Base-by-base conservation (phyloP, 257 asterid species). In the Solanum paucissectum region DNA sequence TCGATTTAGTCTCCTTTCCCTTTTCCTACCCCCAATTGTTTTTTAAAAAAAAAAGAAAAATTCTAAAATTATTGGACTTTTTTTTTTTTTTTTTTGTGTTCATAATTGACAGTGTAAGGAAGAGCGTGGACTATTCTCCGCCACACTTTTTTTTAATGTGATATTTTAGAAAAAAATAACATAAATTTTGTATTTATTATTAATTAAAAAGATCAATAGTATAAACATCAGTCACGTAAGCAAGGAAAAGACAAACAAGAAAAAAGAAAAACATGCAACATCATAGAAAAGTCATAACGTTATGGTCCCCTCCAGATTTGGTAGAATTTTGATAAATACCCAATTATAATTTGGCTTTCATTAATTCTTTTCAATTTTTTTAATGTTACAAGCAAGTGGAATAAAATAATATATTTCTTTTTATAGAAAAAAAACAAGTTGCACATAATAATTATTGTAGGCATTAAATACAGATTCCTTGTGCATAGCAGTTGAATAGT, bases 71-170 rank as follows among this genome's bases (percentile, higher is more conserved):
- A 37, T n/a, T 37, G 10, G 60, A 60, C 84, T n/a, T 62, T 18
- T 62, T 33, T 62, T 18, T 62, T 33, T 2, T 14, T 40, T 12
- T 84, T 33, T 84, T 2, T 3, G 16, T 36, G 38, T 27, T 27
- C 62, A 79, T 42, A 34, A 79, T 42, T 8, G n/a, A 3, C 42
- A 32, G 23, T 14, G 60, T 12, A 18, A 40, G n/a, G 23, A 73
- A 74, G 46, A 66, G 34, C 79, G 87, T 87, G 83, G 91, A 40
- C 87, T 76, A 33, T 84, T 87, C 44, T 16, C 84, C n/a, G 44
- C 89, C 88, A 83, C 66, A 20, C 75, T 36, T 1, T 16, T 18
- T 25, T 16, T 33, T 16, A 33, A 16, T 16, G 4, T 18, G 14
- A 7, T 40, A 4, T 32, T 87, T 42, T 32, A 62, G 40, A 83